Base-by-base conservation (phyloP, 1,139 yeast genomes). In the Blastobotrys indianensis region DNA sequence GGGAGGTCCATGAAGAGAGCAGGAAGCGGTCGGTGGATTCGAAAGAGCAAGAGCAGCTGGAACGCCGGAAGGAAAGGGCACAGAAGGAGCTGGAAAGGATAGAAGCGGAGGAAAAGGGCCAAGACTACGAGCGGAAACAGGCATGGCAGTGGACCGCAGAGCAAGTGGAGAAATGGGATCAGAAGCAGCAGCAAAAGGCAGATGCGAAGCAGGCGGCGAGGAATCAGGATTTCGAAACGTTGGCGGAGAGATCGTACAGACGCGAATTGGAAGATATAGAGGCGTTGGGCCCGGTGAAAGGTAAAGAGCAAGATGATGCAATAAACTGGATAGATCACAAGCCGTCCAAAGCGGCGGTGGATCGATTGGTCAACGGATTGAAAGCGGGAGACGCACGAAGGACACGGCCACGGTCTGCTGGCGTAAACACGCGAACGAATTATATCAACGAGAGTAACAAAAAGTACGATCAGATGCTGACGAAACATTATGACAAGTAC, bases 401-500 rank as follows among this genome's bases (percentile, higher is more conserved):
- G 44, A 59, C 60, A 32, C 57, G 58, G 13, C 72, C 67, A 10
- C 72, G 66, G 3, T 37, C 28, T 72, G 64, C 9, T 10, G 72
- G 66, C 3, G 48, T 34, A 72, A 74, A 70, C 6, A 65, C 39
- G 65, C 75, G 69, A 6, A 63, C 64, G 32, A 60, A 62, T 12
- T 67, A 65, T 42, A 66, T 87, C 60, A 86, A 84, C 60, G 90
- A 83, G 50, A 83, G 82, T 64, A 87, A 87, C 70, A 76, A 75
- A 58, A 84, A 82, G 58, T 87, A 86, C 65, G 87, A 86, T 64
- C 77, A 75, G 62, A 85, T 85, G 58, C 67, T 87, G 53, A 72
- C 79, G 47, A 66, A 90, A 40, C 75, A 73, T 52, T 75, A 74
- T 53, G 80, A 77, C 52, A 75, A 75, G 54, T 67, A 69, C 47